Percentiles rank a stretch among this genome's conserved stretches.
Conservation (phyloP, 1,284 basidiomycete species). For the Austroboletus niveus region DNA sequence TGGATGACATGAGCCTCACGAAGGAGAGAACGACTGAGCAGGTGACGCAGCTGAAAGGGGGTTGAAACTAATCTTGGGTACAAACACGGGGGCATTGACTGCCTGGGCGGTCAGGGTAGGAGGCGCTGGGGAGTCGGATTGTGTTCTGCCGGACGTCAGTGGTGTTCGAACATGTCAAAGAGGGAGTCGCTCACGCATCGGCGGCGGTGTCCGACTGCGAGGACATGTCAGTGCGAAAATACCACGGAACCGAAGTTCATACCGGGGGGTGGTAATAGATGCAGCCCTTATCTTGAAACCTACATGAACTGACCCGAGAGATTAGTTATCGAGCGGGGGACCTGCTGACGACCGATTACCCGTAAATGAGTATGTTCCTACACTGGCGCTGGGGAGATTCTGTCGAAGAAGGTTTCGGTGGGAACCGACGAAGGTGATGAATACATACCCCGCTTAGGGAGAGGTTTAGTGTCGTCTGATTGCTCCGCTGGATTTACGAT, state of each 20-base stretch:
- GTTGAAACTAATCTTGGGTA: conserved; percentile 58
- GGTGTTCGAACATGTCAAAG: neutral
- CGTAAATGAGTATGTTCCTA: conserved; percentile 85
- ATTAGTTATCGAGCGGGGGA: conserved; percentile 10
- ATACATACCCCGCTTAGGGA: conserved; percentile 43
- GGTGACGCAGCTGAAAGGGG: conserved; percentile 28
- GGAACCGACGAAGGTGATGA: neutral
- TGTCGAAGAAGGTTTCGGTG: conserved; percentile 26
- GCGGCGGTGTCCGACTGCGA: conserved; percentile 20
- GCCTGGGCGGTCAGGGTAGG: conserved; percentile 44
- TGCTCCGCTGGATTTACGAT: conserved; percentile 50
- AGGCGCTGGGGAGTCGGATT: conserved; percentile 46
- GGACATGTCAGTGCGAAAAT: conserved; percentile 14
- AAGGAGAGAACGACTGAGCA: conserved; percentile 24
- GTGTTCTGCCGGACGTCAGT: conserved; percentile 31
- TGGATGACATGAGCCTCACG: conserved; percentile 30
- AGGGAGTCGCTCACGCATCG: conserved; percentile 18
- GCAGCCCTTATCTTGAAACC: conserved; percentile 84
- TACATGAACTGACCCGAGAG: conserved; percentile 59
- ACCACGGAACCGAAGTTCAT: conserved; percentile 27
- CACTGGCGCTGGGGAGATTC: conserved; percentile 77
- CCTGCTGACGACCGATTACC: conserved; percentile 44
- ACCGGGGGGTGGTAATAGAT: conserved; percentile 79
- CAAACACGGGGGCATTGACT: conserved; percentile 81
- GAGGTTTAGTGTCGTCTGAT: conserved; percentile 36